Evolutionary conservation across 2,329 filamentous ascomycete genomes (phyloP), one percentile per base, ranked within the genome.

Genomic region (Pestalotiopsis sp.): DNA sequence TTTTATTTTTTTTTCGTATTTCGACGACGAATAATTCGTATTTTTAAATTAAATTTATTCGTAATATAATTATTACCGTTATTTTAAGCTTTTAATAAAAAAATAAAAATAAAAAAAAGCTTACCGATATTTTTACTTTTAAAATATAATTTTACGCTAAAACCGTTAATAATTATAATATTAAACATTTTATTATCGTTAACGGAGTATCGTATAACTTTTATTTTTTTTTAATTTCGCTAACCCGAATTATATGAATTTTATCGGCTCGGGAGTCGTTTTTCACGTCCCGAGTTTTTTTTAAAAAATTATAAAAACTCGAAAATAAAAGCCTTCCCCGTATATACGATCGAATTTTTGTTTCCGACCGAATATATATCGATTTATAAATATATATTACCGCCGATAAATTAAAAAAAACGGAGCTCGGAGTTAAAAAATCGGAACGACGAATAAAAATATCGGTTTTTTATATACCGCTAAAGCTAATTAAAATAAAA

Each of bases 161-260:
- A n/a, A n/a, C n/a, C n/a, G n/a, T n/a, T n/a, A n/a, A n/a, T n/a
- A n/a, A n/a, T n/a, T n/a, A n/a, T n/a, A n/a, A n/a, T n/a, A n/a
- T n/a, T n/a, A n/a, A n/a, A n/a, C n/a, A n/a, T n/a, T n/a, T n/a
- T n/a, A 23, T 23, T 23, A 3, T 23, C 52, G 69, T 66, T 13
- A 70, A 68, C 36, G 69, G 69, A 39, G 66, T 70, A 20, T 68
- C 66, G n/a, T 69, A 69, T 14, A 67, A 59, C 64, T 70, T 70
- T 49, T 70, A 27, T 67, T 70, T 41, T 67, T 90, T 27, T 92
- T 89, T 68, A 93, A 93, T 69, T 86, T 95, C 70, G 85, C 95
- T 72, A 93, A 92, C 77, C 90, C 91, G 6, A 83, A 83, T 57
- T 92, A 88, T 78, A 85, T 89, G 74, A 95, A 94, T 81, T 83